Base-by-base conservation (phyloP, 306 rosid genomes). In the Quercus gilva region DNA sequence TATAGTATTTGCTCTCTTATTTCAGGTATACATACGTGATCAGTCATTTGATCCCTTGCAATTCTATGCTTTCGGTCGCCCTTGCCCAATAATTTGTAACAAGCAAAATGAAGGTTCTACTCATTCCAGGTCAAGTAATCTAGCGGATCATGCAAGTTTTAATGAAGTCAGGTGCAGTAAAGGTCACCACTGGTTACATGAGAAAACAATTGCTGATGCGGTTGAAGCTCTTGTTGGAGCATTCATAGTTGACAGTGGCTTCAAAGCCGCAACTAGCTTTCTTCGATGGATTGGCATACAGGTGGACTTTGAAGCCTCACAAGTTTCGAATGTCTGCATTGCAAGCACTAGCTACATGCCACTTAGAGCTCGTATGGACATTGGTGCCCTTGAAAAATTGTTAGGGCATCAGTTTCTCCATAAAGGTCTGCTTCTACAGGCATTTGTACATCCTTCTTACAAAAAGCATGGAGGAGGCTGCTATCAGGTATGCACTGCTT, bases 141-240 rank as follows among this genome's bases (percentile, higher is more conserved):
- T 10, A 14, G 74, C 78, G 68, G 84, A 84, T 67, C 77, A 71
- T 35, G 68, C 79, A 58, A 79, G 35, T 41, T 72, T 65, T 75
- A 72, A 52, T 72, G 85, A 77, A 68, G 61, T 76, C 80, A 88
- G 80, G 74, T 95, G 99, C 88, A 87, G 89, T 80, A 90, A 88
- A 88, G 87, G 90, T 83, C 99, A 95, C 81, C 96, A 91, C 83
- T 95, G 99, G 99, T 83, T 95, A 65, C 86, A 87, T 25, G 86
- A 87, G 79, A 91, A 91, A 89, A 91, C 96, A 71, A 73, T 91
- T 78, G 83, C 98, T 52, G 99, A 95, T 89, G 97, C 86, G 75
- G 90, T 95, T 85, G 99, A 95, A 88, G 94, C 97, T 86, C 94
- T 95, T 80, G 82, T 92, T 14, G 99, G 99, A 79, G 98, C 99